Evolutionary conservation across 345 rosid species (phyloP).

Genomic region (Syzygium oleosum): DNA sequence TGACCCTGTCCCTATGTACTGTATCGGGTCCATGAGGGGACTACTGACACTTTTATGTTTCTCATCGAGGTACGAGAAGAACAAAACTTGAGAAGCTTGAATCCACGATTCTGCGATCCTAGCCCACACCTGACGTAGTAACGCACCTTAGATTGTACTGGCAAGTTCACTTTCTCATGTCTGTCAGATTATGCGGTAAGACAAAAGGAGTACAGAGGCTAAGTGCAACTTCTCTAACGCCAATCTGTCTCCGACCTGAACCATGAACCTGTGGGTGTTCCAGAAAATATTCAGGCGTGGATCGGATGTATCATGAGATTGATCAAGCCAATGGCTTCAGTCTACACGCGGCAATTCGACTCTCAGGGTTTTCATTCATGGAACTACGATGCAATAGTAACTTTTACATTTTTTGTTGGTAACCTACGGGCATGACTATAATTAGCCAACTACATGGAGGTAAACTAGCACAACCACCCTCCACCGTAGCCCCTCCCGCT

Average conservation of each 20-base stretch:
- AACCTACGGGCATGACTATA: not conserved
- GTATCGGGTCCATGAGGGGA: not conserved
- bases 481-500: not conserved
- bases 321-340: not conserved
- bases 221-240: not conserved
- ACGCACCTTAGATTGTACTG: not conserved
- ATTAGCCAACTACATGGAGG: not conserved
- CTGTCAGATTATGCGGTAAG: not conserved
- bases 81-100: not conserved
- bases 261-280: not conserved
- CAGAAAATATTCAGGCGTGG: not conserved
- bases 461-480: not conserved
- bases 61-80: not conserved
- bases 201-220: not conserved
- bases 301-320: not conserved
- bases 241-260: not conserved
- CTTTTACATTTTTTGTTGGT: not conserved
- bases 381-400: not conserved
- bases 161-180: not conserved
- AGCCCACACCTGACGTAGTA: not conserved
- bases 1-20: not conserved
- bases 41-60: not conserved
- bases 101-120: not conserved
- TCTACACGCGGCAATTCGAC: not conserved
- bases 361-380: not conserved